phyloP scores from a whole-genome alignment of 371 early-diverging fungal genomes.

The Mucor lusitanicus region DNA sequence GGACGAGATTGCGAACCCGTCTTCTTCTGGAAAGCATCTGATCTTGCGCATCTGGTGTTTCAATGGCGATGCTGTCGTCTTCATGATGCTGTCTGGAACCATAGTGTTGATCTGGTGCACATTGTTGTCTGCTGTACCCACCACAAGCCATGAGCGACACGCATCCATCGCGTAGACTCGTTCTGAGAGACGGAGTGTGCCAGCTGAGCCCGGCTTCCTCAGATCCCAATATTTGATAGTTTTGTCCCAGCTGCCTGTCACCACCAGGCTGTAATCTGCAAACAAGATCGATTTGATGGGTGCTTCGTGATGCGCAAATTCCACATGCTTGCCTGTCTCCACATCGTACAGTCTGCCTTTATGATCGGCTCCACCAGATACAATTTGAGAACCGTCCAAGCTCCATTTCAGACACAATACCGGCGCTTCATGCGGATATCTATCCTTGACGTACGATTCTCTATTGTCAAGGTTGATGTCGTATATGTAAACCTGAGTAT shows the following conservation, averaged over 20 bases:
- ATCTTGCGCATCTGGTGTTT: constrained; percentile 85
- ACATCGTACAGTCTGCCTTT: constrained; percentile 79
- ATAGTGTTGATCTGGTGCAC: constrained; percentile 74
- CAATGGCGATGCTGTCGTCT: constrained; percentile 68
- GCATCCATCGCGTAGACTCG: constrained; percentile 90
- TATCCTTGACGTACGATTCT: constrained; percentile 81
- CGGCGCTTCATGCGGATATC: constrained; percentile 83
- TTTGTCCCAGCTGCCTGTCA: constrained; percentile 94
- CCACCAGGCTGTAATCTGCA: constrained; percentile 58
- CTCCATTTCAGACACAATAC: constrained; percentile 84
- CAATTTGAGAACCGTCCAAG: constrained; percentile 83
- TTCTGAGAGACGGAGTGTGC: constrained; percentile 75
- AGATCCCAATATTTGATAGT: constrained; percentile 93
- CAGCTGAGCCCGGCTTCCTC: constrained; percentile 70
- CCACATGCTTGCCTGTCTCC: constrained; percentile 69
- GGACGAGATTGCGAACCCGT: constrained; percentile 86
- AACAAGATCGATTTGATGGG: constrained; percentile 75
- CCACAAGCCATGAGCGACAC: constrained; percentile 21
- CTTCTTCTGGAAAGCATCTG: constrained; percentile 72
- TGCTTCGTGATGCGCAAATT: constrained; percentile 82
- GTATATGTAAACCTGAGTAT: background rate
- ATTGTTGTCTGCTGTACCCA: constrained; percentile 49
- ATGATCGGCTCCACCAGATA: constrained; percentile 86
- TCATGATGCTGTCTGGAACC: constrained; percentile 68
- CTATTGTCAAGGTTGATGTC: constrained; percentile 81